These are phyloP conservation scores for Metschnikowia lochheadii DNA, from an alignment of 805 yeast species.

Conservation along the genomic window DNA sequence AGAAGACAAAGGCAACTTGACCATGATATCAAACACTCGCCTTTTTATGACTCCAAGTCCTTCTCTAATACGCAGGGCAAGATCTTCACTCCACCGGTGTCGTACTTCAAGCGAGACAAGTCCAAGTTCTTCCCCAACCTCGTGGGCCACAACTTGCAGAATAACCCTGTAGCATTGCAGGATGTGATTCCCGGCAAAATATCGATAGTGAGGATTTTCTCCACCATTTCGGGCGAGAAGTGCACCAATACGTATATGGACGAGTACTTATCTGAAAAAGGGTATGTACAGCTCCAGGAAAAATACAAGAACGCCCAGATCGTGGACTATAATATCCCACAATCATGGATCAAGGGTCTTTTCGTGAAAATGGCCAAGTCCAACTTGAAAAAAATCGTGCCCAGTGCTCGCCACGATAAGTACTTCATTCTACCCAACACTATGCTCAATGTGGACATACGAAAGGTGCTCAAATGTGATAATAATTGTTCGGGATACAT, in stretches of 20 bases:
- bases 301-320: slow-evolving; percentile 58
- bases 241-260: slow-evolving; percentile 61
- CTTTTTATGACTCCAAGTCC: slow-evolving; percentile 41
- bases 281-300: slow-evolving; percentile 36
- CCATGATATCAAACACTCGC: slow-evolving; percentile 41
- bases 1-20: slow-evolving; percentile 36
- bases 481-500: slow-evolving; percentile 82
- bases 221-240: slow-evolving; percentile 67
- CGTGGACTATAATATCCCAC: slow-evolving; percentile 73
- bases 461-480: slow-evolving; percentile 58
- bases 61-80: slow-evolving; percentile 70
- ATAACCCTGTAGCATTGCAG: slow-evolving; percentile 34
- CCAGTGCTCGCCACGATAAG: slow-evolving; percentile 47
- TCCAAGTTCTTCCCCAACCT: slow-evolving; percentile 83
- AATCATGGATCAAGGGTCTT: slow-evolving; percentile 63
- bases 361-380: slow-evolving; percentile 45
- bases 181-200: slow-evolving; percentile 46
- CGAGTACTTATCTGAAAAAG: slow-evolving; percentile 38
- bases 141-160: slow-evolving; percentile 48
- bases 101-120: slow-evolving; percentile 68
- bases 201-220: slow-evolving; percentile 60
- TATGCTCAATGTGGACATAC: slow-evolving; percentile 52
- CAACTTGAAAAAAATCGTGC: slow-evolving; percentile 42
- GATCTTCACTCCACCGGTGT: slow-evolving; percentile 76
- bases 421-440: slow-evolving; percentile 64